Base-by-base conservation (phyloP, 306 rosid species). In the Pterocarpus macrocarpus region DNA sequence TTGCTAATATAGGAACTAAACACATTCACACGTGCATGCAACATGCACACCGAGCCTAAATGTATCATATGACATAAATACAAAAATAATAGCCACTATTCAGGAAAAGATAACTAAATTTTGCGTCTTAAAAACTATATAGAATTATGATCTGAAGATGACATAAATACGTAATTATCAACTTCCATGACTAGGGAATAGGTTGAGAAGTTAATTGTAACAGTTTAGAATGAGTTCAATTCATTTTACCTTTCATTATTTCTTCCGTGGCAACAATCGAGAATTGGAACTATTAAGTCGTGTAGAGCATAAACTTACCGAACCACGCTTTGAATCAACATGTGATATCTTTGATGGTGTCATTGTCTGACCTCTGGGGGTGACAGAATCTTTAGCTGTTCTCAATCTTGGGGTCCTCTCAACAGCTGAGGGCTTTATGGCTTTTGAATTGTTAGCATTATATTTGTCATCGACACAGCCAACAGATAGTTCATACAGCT, bases 401-500 rank as follows among this genome's bases (percentile, higher is more conserved):
- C 84, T 84, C 14, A 70, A 38, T 72, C 84, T 80, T 28, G 89
- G 87, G 47, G 89, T 77, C 74, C 84, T 87, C 45, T 86, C 73
- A 67, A 73, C 87, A 77, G 64, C 77, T 68, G 92, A 75, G 78
- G 78, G 85, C 83, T 89, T 85, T 81, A 69, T 91, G 85, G 64
- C 88, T 88, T 89, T 80, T 80, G 84, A 81, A 55, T 55, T 78
- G 47, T 76, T 73, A 75, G 71, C 36, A 16, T 41, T 80, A 30
- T 70, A 28, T 64, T 86, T 86, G 47, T 82, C 84, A 11, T 35
- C 83, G 75, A 79, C 77, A 63, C 64, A 74, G 13, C 79, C 86
- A 50, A 76, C 22, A 71, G 93, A 85, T 10, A 73, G 77, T 65
- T 90, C 86, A 68, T 89, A 67, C 14, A 83, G 34, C 76, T 80